Conservation (phyloP, 331 rosid species). For the Cucumis variabilis region DNA sequence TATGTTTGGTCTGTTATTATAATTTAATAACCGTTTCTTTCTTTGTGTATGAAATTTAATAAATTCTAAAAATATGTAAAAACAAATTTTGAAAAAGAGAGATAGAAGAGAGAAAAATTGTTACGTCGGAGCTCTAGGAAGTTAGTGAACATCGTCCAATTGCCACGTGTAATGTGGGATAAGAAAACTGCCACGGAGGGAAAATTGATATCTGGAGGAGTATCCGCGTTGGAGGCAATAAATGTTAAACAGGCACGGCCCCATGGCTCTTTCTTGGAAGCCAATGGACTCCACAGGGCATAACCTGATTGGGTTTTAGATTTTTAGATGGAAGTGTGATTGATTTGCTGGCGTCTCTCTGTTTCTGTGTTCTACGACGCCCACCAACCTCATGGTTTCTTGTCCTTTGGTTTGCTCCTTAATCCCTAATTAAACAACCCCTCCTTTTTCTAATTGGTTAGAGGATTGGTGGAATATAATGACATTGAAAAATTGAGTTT, state of each 20-base stretch:
- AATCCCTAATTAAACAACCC: too few relatives aligned
- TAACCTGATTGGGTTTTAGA: neutral
- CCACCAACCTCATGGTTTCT: slow-evolving; percentile 35
- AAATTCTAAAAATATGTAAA: too few relatives aligned
- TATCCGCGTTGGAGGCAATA: neutral
- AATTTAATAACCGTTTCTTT: too few relatives aligned
- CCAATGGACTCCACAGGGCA: slow-evolving; percentile 42
- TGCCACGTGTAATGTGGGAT: neutral
- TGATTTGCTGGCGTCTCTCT: slow-evolving; percentile 41
- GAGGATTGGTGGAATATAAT: too few relatives aligned
- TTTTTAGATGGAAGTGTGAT: neutral
- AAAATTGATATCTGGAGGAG: neutral
- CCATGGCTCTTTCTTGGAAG: neutral
- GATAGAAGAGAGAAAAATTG: too few relatives aligned
- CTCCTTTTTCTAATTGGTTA: too few relatives aligned
- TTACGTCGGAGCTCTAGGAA: neutral
- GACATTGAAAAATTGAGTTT: too few relatives aligned
- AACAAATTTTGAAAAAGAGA: too few relatives aligned
- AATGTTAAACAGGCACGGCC: too few relatives aligned
- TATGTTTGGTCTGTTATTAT: too few relatives aligned
- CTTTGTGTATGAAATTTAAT: too few relatives aligned
- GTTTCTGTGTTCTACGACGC: slow-evolving; percentile 33
- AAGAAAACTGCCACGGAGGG: neutral
- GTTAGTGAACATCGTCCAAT: neutral
- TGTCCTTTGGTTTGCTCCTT: neutral